A percentile compares a stretch with the other conserved stretches of the same genome.
phyloP scores from a whole-genome alignment of 805 yeast genomes.

The Zygosaccharomyces bisporus region DNA sequence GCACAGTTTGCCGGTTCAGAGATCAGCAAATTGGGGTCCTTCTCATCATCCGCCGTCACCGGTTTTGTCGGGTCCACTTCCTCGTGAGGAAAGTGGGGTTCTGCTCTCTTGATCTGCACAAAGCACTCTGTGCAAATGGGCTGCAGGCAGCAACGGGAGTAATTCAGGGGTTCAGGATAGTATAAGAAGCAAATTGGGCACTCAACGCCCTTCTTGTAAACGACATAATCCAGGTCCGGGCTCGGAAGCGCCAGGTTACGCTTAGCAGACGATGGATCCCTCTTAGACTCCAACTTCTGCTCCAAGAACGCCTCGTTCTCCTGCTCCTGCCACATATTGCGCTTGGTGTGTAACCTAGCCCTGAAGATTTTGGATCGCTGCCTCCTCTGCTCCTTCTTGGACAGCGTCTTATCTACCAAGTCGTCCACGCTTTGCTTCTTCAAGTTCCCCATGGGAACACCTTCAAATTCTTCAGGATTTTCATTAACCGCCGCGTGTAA shows the following conservation, averaged over 20 bases:
- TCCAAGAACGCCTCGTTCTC: conserved; percentile 64
- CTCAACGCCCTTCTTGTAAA: conserved; percentile 70
- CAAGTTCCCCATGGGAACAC: conserved; percentile 32
- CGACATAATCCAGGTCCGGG: conserved; percentile 45
- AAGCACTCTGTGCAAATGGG: conserved; percentile 95
- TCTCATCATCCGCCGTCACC: conserved; percentile 28
- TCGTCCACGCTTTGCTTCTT: conserved; percentile 28
- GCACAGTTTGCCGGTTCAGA: conserved; percentile 92
- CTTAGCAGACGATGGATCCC: conserved; percentile 27
- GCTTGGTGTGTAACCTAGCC: conserved; percentile 39
- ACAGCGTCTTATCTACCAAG: conserved; percentile 27
- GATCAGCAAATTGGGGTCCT: conserved; percentile 59
- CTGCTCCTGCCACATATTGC: conserved; percentile 46
- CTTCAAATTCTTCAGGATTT: conserved; percentile 36
- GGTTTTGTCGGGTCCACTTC: conserved; percentile 36
- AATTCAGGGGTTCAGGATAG: conserved; percentile 74
- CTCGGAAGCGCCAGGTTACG: conserved; percentile 24
- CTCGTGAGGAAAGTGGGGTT: conserved; percentile 92
- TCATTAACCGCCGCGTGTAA: conserved; percentile 52
- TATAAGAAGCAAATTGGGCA: conserved; percentile 93
- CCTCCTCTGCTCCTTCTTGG: conserved; percentile 33
- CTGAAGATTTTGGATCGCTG: conserved; percentile 31
- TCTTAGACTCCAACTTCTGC: conserved; percentile 35
- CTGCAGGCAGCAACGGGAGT: conserved; percentile 85
- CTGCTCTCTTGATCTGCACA: conserved; percentile 84